Base-by-base conservation (phyloP, 78 protist species). In the Guillardia theta region DNA sequence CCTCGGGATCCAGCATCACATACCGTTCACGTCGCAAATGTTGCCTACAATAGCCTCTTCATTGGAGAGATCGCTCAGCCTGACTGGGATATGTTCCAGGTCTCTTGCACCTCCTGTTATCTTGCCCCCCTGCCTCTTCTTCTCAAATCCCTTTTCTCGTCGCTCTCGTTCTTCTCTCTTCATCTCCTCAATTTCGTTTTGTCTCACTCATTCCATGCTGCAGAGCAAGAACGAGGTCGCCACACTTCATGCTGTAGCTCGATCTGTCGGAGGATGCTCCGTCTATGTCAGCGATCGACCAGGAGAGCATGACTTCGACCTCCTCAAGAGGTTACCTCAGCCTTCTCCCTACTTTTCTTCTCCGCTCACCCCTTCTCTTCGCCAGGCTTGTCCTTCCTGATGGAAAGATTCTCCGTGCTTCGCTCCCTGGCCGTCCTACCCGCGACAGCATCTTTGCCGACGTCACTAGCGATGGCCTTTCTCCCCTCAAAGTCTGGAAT, bases 11-110 rank as follows among this genome's bases (percentile, higher is more conserved):
- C 39, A 0, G 64, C 44, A 10, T 45, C 88, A 18, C 83, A 62
- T 22, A 45, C 94, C 37, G 87, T 44, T 44, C 94, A 92, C 62
- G 0, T 92, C 22, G 48, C n/a, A 9, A n/a, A 64, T 33, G 88
- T 92, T 4, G 58, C 94, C 24, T 92, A 64, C 88, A 92, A 92
- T 88, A 64, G 88, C 1, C n/a, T 92, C 44, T 64, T 92, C 37
- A 39, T 92, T 44, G 88, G 77, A 48, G 92, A 93, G 92, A 36
- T 93, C 4, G 88, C 47, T 12, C n/a, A 12, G n/a, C 37, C 30
- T 5, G 94, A 93, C 76, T 93, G 94, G 94, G 94, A 92, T 87
- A 92, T 92, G 94, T 92, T 92, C 54, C 64, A 47, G 46, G 24
- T 36, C 45, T 0, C 43, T 21, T 53, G 62, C 62, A 18, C 33